Evolutionary conservation across 352 stramenopile species (phyloP), one percentile per base, ranked within the genome.

Genomic region (Phytophthora macrochlamydospora): DNA sequence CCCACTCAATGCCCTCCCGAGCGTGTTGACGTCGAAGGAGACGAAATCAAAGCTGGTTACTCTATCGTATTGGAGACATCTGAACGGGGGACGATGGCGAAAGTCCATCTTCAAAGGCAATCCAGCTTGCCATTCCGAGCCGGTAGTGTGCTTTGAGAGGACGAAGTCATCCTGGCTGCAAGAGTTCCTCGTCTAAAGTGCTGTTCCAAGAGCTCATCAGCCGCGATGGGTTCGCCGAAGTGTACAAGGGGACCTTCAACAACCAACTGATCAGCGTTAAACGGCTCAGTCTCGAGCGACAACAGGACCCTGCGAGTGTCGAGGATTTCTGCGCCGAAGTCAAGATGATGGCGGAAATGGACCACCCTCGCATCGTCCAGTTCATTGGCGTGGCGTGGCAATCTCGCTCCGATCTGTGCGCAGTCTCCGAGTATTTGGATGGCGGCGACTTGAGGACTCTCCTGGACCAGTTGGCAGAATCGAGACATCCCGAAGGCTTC

Each of bases 321-420:
- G 54, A 29, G 12, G 56, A 51, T 24, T 59, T 71, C 24, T 59
- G 54, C 44, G 51, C 59, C 9, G 59, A 65, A 11, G 59, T 40
- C 1, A 67, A 67, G 51, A 59, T 71, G 57, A 62, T 71, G 57
- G 53, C 64, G 33, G 57, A 49, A 0, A 57, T 71, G 51, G 61
- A 79, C 8, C 72, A 77, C 40, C 44, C 56, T 24, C 59, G 62
- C 18, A 74, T 83, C 8, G 64, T 46, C 28, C 50, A 61, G 13
- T 79, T 81, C 24, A 40, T 83, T n/a, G 71, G 68, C 1, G 77
- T 83, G 11, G 61, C 62, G 24, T 87, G 78, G 72, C 69, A 76
- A 11, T 64, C 58, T 42, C 59, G 70, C 35, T 59, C 13, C 3
- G 56, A 75, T 42, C 40, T 76, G 9, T 83, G 76, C 40, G 58